A percentile compares a stretch with the other conserved stretches of the same genome.
These are phyloP conservation scores for Inga laurina DNA, from an alignment of 306 rosid genomes.

Conservation along the genomic window DNA sequence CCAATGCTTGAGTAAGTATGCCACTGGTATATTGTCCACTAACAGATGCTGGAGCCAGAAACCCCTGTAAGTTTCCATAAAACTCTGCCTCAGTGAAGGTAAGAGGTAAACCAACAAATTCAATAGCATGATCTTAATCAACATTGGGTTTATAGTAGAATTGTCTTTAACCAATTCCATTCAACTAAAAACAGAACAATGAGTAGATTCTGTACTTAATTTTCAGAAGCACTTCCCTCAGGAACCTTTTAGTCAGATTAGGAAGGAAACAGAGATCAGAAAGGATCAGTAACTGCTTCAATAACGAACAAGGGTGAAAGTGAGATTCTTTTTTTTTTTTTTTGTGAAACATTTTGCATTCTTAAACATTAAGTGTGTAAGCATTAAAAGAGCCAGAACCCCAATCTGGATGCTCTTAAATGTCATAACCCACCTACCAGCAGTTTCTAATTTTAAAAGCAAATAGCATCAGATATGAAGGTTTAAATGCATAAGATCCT, in stretches of 20 bases:
- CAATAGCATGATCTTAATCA: background rate
- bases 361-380: conserved; percentile 17
- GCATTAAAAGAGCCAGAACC: conserved; percentile 33
- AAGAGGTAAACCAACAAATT: conserved; percentile 20
- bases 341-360: conserved; percentile 19
- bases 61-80: conserved; percentile 28
- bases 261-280: conserved; percentile 12
- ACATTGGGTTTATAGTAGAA: conserved; percentile 7
- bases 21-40: conserved; percentile 8
- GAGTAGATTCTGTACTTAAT: conserved; percentile 21
- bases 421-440: conserved; percentile 39
- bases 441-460: conserved; percentile 38
- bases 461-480: conserved; percentile 29
- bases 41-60: conserved; percentile 24
- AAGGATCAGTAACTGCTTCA: conserved; percentile 31
- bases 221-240: conserved; percentile 18
- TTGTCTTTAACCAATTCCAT: background rate
- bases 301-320: conserved; percentile 1
- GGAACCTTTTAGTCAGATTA: conserved; percentile 19
- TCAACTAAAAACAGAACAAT: conserved; percentile 31
- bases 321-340: background rate
- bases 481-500: conserved; percentile 16
- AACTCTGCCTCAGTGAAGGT: conserved; percentile 18
- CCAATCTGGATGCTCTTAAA: conserved; percentile 32
- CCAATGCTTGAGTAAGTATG: conserved; percentile 3